Percentiles rank a stretch among this genome's conserved stretches.
These are phyloP conservation scores for Gloeophyllum trabeum DNA, from an alignment of 768 basidiomycete genomes.

Conservation along the genomic window DNA sequence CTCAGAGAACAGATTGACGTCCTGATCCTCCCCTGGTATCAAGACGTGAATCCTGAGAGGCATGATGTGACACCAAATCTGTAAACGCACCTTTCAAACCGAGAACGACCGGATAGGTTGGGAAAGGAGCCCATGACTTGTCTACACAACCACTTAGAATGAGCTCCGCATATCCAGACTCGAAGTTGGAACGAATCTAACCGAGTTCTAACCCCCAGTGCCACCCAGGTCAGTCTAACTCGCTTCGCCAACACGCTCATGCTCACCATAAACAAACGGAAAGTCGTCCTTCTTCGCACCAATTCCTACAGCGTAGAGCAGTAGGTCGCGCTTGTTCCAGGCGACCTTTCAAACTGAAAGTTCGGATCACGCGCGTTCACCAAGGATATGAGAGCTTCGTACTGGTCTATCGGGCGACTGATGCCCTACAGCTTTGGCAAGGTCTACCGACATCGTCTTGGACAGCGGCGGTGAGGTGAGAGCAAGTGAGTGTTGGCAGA, in stretches of 20 bases:
- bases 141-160: conserved; percentile 26
- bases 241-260: background rate
- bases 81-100: conserved; percentile 44
- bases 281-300: conserved; percentile 72
- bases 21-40: conserved; percentile 38
- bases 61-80: background rate
- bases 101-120: conserved; percentile 80
- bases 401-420: conserved; percentile 43
- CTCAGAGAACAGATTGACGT: conserved; percentile 60
- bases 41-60: conserved; percentile 1
- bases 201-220: no score
- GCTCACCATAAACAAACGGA: conserved; percentile 59
- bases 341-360: conserved; percentile 36
- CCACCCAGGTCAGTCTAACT: background rate
- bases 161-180: no score
- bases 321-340: conserved; percentile 78
- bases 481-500: no score
- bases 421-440: conserved; percentile 57
- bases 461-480: no score
- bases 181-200: conserved; percentile 19
- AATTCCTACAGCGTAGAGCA: conserved; percentile 71
- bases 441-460: conserved; percentile 42
- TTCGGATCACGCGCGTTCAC: background rate
- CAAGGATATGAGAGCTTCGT: conserved; percentile 9
- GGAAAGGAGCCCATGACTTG: conserved; percentile 62